A percentile compares a stretch with the other conserved stretches of the same genome.
These are phyloP conservation scores for Pythium phragmitis DNA, from an alignment of 352 stramenopile species.

Conservation along the genomic window DNA sequence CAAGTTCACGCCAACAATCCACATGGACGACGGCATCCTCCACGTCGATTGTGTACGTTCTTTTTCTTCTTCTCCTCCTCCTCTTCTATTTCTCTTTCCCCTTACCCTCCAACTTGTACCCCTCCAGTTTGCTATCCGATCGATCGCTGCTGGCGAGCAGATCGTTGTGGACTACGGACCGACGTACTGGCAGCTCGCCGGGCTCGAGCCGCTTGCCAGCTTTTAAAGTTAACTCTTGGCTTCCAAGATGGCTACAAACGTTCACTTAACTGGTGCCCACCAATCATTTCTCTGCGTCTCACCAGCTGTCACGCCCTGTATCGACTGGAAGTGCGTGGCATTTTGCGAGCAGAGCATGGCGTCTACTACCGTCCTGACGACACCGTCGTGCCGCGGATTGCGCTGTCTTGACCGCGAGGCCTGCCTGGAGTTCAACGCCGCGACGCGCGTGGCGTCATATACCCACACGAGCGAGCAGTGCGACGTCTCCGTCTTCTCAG, in stretches of 20 bases:
- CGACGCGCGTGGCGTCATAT: slow-evolving; percentile 34
- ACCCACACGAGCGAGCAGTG: slow-evolving; percentile 43
- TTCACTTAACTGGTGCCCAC: slow-evolving; percentile 8
- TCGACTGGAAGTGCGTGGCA: slow-evolving; percentile 28
- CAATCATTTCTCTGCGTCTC: slow-evolving; percentile 1
- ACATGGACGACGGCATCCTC: slow-evolving; percentile 57
- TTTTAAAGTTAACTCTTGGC: neutral
- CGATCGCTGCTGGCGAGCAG: slow-evolving; percentile 48
- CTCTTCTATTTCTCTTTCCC: neutral
- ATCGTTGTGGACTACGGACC: slow-evolving; percentile 76
- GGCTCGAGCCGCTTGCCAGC: slow-evolving; percentile 40
- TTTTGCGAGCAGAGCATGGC: neutral
- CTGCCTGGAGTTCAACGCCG: slow-evolving; percentile 54
- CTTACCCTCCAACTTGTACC: too few relatives aligned
- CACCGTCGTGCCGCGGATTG: slow-evolving; percentile 36
- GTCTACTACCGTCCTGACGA: neutral
- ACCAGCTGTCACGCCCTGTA: slow-evolving; percentile 11
- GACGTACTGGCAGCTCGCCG: slow-evolving; percentile 66
- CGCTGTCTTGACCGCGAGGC: slow-evolving; percentile 64
- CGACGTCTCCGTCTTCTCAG: slow-evolving; percentile 30
- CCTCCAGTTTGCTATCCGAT: slow-evolving; percentile 47
- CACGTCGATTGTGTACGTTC: slow-evolving; percentile 70
- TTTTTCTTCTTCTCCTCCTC: neutral
- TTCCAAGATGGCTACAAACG: slow-evolving; percentile 6
- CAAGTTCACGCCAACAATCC: slow-evolving; percentile 60